These are phyloP conservation scores for Calonectria multiphialidica DNA, from an alignment of 2,329 filamentous ascomycete genomes.

Conservation along the genomic window DNA sequence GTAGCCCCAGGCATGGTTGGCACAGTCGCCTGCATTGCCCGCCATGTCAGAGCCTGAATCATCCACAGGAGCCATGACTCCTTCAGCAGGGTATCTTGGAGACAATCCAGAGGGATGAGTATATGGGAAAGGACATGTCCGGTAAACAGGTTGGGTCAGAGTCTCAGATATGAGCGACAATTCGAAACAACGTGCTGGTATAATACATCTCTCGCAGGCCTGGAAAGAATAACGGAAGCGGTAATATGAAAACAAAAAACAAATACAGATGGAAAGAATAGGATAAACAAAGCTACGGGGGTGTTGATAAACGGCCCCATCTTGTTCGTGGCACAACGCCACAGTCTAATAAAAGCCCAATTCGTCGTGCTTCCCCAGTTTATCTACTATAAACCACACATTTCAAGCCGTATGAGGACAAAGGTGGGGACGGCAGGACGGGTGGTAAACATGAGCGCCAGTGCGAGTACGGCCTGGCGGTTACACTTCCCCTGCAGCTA, in stretches of 20 bases:
- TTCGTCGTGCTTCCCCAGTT: neutral
- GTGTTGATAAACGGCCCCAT: conserved; percentile 25
- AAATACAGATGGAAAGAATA: neutral
- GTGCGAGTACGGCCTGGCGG: conserved; percentile 36
- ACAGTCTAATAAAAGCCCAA: neutral
- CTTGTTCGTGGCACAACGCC: conserved; percentile 6
- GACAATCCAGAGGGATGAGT: conserved; percentile 7
- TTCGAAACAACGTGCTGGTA: conserved; percentile 33
- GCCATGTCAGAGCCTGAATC: neutral
- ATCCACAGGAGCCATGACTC: conserved; percentile 18
- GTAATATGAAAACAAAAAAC: neutral
- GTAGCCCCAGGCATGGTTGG: conserved; percentile 45
- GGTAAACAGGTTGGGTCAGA: conserved; percentile 6
- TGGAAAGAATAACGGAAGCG: conserved; percentile 13
- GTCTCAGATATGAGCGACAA: conserved; percentile 39
- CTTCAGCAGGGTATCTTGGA: neutral
- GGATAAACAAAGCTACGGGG: conserved; percentile 15
- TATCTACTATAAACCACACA: neutral
- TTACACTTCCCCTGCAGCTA: conserved; percentile 47
- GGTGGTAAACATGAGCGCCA: conserved; percentile 40
- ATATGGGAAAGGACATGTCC: conserved; percentile 29
- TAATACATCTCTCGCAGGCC: neutral
- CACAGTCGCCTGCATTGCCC: conserved; percentile 30
- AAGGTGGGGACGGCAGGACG: conserved; percentile 37
- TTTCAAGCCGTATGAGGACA: conserved; percentile 30